phyloP scores from a whole-genome alignment of 2,329 filamentous ascomycete species.

The Aspergillus aculeatinus region DNA sequence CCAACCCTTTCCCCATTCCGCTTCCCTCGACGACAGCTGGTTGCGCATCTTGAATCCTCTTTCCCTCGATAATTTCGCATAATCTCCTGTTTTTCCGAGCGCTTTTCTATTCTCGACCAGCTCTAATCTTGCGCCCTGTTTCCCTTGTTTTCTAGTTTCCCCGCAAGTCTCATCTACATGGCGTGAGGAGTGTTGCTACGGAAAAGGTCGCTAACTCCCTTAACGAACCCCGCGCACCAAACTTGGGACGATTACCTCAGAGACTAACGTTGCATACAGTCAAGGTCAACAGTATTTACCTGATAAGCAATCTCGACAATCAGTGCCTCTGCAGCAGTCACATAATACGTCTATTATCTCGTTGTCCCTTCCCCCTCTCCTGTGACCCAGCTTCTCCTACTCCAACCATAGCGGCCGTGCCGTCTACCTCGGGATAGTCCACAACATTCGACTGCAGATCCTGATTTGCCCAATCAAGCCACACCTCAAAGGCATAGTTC shows the following conservation, averaged over 20 bases:
- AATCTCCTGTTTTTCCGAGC: slow-evolving; percentile 1
- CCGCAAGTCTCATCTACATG: slow-evolving; percentile 27
- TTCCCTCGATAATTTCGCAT: neutral
- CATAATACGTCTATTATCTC: slow-evolving; percentile 3
- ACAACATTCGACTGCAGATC: neutral
- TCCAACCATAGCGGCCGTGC: slow-evolving; percentile 10
- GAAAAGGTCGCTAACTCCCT: slow-evolving; percentile 16
- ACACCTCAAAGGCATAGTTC: slow-evolving; percentile 17
- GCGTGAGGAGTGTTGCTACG: slow-evolving; percentile 26
- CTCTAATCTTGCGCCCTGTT: slow-evolving; percentile 15
- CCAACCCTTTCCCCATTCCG: slow-evolving; percentile 21
- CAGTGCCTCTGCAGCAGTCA: neutral
- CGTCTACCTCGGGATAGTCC: neutral
- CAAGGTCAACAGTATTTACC: neutral
- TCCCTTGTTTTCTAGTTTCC: slow-evolving; percentile 18
- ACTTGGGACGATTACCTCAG: neutral
- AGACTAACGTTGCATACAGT: slow-evolving; percentile 9
- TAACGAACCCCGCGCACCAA: slow-evolving; percentile 18
- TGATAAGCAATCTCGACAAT: slow-evolving; percentile 1
- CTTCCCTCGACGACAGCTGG: slow-evolving; percentile 18
- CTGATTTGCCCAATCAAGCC: neutral
- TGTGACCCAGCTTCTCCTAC: slow-evolving; percentile 4
- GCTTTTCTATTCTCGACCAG: neutral
- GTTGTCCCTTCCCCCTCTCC: slow-evolving; percentile 1
- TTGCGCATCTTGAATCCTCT: slow-evolving; percentile 7